phyloP scores from a whole-genome alignment of 2,329 filamentous ascomycete genomes.

The Scedosporium aurantiacum region DNA sequence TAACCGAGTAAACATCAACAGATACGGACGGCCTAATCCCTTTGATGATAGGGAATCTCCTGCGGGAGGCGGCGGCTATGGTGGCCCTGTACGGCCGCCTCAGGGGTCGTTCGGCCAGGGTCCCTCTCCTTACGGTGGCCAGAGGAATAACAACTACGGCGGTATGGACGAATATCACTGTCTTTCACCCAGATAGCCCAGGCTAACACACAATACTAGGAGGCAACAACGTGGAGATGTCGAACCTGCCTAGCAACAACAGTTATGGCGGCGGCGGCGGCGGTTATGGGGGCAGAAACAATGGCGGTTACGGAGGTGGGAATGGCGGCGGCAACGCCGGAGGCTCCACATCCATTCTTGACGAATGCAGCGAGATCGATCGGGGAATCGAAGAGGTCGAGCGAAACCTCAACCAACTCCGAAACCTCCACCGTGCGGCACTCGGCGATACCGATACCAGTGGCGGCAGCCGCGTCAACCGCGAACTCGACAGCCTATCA shows the following conservation, averaged over 20 bases:
- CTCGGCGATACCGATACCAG: slow-evolving; percentile 67
- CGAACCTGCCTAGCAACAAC: slow-evolving; percentile 9
- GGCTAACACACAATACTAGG: slow-evolving; percentile 9
- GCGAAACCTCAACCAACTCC: slow-evolving; percentile 59
- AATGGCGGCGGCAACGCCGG: slow-evolving; percentile 14
- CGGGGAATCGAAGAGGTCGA: slow-evolving; percentile 66
- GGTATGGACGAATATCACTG: slow-evolving; percentile 16
- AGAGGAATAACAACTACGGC: slow-evolving; percentile 23
- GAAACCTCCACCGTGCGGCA: slow-evolving; percentile 57
- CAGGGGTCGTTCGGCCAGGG: slow-evolving; percentile 18
- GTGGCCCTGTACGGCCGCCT: slow-evolving; percentile 17
- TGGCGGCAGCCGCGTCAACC: slow-evolving; percentile 51
- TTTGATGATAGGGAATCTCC: slow-evolving; percentile 42
- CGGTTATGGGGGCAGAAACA: slow-evolving; percentile 20
- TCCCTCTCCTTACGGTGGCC: slow-evolving; percentile 14
- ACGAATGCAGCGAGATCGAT: slow-evolving; percentile 75
- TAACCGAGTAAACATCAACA: slow-evolving; percentile 17
- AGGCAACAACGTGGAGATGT: slow-evolving; percentile 12
- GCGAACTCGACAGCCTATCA: slow-evolving; percentile 61
- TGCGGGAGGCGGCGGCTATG: slow-evolving; percentile 23
- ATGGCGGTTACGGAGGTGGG: background rate
- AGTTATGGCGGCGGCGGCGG: background rate
- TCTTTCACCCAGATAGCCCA: background rate
- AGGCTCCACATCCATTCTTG: slow-evolving; percentile 68
- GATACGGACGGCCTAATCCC: slow-evolving; percentile 47